A percentile compares a stretch with the other conserved stretches of the same genome.
These are phyloP conservation scores for Cordyceps militaris DNA, from an alignment of 2,329 filamentous ascomycete genomes.

Conservation along the genomic window DNA sequence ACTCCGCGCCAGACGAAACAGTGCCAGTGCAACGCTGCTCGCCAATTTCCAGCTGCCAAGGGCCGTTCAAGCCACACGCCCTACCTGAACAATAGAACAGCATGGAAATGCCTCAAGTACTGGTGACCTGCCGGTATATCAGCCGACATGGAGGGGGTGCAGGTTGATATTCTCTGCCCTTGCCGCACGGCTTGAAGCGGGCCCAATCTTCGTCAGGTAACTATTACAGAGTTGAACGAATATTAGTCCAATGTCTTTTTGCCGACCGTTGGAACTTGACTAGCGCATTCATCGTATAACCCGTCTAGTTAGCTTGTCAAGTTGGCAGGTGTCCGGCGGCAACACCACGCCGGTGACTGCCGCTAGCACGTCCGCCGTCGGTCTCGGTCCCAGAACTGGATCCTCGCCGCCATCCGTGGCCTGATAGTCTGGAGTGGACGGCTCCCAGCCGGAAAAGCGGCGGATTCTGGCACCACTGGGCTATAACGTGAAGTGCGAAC, in stretches of 20 bases:
- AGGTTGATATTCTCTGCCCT: background rate
- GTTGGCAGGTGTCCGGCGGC: background rate
- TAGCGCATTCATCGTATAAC: background rate
- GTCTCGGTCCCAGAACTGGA: background rate
- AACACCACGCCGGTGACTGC: background rate
- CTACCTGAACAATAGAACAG: background rate
- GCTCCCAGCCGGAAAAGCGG: background rate
- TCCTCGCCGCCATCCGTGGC: background rate
- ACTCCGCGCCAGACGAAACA: background rate
- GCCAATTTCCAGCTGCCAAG: background rate
- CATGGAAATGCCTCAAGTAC: slow-evolving; percentile 4
- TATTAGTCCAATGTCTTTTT: background rate
- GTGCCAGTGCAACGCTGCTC: background rate
- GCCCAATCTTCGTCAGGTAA: background rate
- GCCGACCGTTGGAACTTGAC: background rate
- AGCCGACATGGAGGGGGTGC: background rate
- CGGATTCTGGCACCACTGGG: background rate
- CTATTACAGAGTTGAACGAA: background rate
- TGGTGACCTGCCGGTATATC: background rate
- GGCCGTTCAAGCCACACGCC: background rate
- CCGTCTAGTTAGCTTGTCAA: no score
- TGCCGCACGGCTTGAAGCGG: background rate
- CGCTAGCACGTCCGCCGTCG: background rate
- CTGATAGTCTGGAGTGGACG: background rate
- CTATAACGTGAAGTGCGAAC: no score